These are phyloP conservation scores for Begonia peltatifolia DNA, from an alignment of 306 rosid species.

Conservation along the genomic window DNA sequence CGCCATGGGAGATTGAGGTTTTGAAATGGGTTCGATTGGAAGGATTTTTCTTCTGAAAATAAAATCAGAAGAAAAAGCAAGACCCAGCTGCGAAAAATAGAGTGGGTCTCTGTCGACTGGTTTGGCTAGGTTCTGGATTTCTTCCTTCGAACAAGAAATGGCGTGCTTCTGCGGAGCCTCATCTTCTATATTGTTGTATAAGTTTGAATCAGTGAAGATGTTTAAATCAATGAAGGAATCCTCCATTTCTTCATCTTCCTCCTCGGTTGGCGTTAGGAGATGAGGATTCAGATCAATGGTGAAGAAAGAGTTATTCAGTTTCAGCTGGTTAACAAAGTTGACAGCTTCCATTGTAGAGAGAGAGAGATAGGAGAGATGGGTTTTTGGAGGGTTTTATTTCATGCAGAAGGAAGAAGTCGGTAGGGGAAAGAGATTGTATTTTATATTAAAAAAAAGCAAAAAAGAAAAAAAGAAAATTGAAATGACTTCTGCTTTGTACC, in stretches of 20 bases:
- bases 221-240: conserved; percentile 91
- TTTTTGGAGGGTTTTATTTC: conserved; percentile 12
- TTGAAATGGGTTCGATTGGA: conserved; percentile 52
- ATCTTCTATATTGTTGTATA: conserved; percentile 15
- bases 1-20: conserved; percentile 83
- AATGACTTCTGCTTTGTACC: too few relatives aligned
- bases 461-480: conserved; percentile 10
- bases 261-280: background rate
- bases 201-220: conserved; percentile 20
- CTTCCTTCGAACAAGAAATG: background rate
- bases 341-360: conserved; percentile 45
- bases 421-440: too few relatives aligned
- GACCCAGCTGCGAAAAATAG: conserved; percentile 11
- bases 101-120: conserved; percentile 1
- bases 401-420: background rate
- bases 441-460: background rate
- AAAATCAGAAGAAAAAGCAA: conserved; percentile 30
- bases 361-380: conserved; percentile 2
- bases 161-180: conserved; percentile 8
- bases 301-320: conserved; percentile 17
- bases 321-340: conserved; percentile 65
- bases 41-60: conserved; percentile 67
- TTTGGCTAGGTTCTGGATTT: conserved; percentile 4
- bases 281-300: conserved; percentile 8
- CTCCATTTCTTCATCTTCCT: conserved; percentile 36